A percentile compares a stretch with the other conserved stretches of the same genome.
Conservation (phyloP, 768 basidiomycete species). For the Lentinula edodes region DNA sequence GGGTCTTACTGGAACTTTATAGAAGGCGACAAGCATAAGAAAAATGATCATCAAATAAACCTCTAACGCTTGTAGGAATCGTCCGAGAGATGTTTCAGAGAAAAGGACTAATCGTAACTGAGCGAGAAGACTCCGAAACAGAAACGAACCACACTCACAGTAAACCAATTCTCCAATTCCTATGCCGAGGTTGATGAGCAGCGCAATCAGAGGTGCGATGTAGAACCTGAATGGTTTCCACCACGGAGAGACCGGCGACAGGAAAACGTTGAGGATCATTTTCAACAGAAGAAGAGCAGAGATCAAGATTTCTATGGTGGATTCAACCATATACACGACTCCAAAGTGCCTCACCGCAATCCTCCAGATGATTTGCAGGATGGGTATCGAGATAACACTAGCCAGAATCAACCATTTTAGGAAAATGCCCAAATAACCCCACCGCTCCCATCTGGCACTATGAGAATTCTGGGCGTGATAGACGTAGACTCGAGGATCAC, state of each 20-base stretch:
- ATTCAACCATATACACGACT: conserved; percentile 51
- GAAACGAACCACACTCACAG: conserved; percentile 38
- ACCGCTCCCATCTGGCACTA: conserved; percentile 61
- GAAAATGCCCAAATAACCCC: conserved; percentile 50
- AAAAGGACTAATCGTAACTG: conserved; percentile 44
- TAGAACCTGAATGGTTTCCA: conserved; percentile 43
- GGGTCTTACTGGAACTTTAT: conserved; percentile 13
- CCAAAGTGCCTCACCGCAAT: conserved; percentile 35
- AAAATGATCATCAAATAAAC: conserved; percentile 59
- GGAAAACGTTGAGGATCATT: conserved; percentile 50
- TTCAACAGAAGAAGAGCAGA: conserved; percentile 59
- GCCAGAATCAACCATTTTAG: conserved; percentile 48
- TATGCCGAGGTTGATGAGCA: conserved; percentile 46
- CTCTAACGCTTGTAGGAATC: conserved; percentile 47
- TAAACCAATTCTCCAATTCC: conserved; percentile 49
- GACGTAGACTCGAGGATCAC: conserved; percentile 10
- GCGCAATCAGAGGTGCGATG: conserved; percentile 41
- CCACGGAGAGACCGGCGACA: conserved; percentile 33
- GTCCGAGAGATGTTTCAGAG: conserved; percentile 39
- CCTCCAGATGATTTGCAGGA: conserved; percentile 64
- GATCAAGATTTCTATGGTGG: conserved; percentile 51
- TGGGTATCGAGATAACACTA: conserved; percentile 38
- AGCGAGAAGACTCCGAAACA: background rate
- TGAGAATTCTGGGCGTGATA: conserved; percentile 27
- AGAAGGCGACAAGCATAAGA: conserved; percentile 43